phyloP scores from a whole-genome alignment of 345 rosid genomes.

The Aquilaria sinensis region DNA sequence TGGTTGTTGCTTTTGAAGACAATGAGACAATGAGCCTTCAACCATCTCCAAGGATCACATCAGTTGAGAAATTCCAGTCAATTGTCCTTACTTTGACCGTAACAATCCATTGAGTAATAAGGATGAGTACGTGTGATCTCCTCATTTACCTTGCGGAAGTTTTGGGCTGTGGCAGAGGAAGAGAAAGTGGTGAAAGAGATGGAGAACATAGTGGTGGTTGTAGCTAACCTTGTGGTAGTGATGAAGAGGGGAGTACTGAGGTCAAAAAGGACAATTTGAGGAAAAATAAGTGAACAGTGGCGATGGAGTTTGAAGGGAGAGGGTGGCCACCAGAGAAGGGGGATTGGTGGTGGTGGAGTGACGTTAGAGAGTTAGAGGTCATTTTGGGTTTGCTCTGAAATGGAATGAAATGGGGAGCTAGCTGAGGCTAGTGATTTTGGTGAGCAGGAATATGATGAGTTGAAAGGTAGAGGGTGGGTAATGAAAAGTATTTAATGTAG shows the following conservation, averaged over 20 bases:
- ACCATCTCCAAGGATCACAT: too few relatives aligned
- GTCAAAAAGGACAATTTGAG: constrained; percentile 29
- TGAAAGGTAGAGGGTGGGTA: too few relatives aligned
- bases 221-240: constrained; percentile 16
- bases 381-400: constrained; percentile 12
- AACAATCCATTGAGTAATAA: too few relatives aligned
- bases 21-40: too few relatives aligned
- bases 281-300: constrained; percentile 12
- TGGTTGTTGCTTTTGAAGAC: too few relatives aligned
- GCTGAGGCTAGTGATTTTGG: not conserved
- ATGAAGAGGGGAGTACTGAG: constrained; percentile 20
- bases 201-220: constrained; percentile 9
- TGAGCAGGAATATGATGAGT: not conserved
- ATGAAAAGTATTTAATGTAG: not conserved
- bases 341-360: constrained; percentile 27
- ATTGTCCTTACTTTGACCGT: too few relatives aligned
- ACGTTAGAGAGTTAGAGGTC: constrained; percentile 42
- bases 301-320: constrained; percentile 17
- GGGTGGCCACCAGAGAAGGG: not conserved
- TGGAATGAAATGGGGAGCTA: not conserved
- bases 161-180: constrained; percentile 35
- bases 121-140: constrained; percentile 74
- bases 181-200: constrained; percentile 19
- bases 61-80: too few relatives aligned
- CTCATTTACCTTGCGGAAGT: constrained; percentile 84